phyloP scores from a whole-genome alignment of 2,329 filamentous ascomycete genomes.

The Ophiostoma montium region DNA sequence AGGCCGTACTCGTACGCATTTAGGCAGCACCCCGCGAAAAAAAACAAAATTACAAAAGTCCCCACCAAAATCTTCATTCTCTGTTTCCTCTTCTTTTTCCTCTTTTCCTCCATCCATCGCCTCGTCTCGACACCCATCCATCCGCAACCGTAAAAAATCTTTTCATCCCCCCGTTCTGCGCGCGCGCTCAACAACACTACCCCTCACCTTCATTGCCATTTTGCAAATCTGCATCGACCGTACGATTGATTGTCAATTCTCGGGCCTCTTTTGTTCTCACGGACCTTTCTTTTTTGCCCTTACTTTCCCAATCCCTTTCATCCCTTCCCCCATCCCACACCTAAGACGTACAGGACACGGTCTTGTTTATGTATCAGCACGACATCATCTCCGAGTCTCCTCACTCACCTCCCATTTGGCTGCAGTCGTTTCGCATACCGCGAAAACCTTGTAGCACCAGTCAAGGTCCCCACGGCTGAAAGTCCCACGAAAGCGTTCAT shows the following conservation, averaged over 20 bases:
- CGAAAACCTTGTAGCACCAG: slow-evolving; percentile 85
- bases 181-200: background rate
- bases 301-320: background rate
- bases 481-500: background rate
- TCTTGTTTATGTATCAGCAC: slow-evolving; percentile 98
- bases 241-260: too few relatives aligned
- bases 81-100: background rate
- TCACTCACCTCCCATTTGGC: slow-evolving; percentile 86
- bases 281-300: too few relatives aligned
- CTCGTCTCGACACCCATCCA: background rate
- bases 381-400: slow-evolving; percentile 78
- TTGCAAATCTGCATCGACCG: too few relatives aligned
- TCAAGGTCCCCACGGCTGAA: slow-evolving; percentile 87
- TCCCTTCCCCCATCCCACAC: background rate
- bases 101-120: background rate
- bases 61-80: background rate
- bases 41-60: background rate
- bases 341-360: slow-evolving; percentile 22
- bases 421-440: slow-evolving; percentile 93
- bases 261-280: too few relatives aligned
- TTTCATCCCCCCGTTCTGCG: background rate
- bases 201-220: background rate
- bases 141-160: background rate
- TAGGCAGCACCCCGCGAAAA: too few relatives aligned
- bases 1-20: too few relatives aligned